phyloP scores from a whole-genome alignment of 768 basidiomycete genomes.

The Hericium erinaceus region DNA sequence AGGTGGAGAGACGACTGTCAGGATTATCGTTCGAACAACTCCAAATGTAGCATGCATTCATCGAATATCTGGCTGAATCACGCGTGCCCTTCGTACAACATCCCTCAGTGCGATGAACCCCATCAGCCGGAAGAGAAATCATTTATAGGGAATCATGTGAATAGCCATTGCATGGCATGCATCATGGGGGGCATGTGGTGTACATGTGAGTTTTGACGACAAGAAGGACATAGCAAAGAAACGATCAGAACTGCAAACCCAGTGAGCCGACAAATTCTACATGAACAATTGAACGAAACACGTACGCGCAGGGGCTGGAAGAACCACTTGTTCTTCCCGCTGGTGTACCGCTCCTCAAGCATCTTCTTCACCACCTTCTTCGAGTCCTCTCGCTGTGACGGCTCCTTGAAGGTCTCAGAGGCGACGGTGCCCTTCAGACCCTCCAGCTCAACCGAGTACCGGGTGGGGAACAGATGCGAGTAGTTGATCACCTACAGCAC shows the following conservation, averaged over 20 bases:
- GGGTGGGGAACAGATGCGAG: constrained; percentile 98
- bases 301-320: constrained; percentile 75
- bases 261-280: not conserved
- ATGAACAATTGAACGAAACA: constrained; percentile 13
- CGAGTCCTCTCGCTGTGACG: constrained; percentile 85
- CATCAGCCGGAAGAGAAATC: not conserved
- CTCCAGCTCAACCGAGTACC: constrained; percentile 96
- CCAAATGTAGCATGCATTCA: too few relatives aligned
- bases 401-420: constrained; percentile 94
- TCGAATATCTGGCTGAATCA: too few relatives aligned
- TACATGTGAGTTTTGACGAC: constrained; percentile 31
- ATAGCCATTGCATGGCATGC: constrained; percentile 14
- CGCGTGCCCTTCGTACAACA: too few relatives aligned
- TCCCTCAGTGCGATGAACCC: too few relatives aligned
- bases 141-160: not conserved
- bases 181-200: constrained; percentile 22
- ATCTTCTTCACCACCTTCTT: constrained; percentile 96
- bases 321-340: constrained; percentile 98
- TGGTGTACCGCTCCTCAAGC: constrained; percentile 88
- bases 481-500: constrained; percentile 81
- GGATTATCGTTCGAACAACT: not conserved
- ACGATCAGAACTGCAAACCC: constrained; percentile 26
- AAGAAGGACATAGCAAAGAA: constrained; percentile 8
- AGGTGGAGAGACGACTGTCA: constrained; percentile 25
- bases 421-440: constrained; percentile 80